Evolutionary conservation across 2,329 filamentous ascomycete genomes (phyloP), one percentile per base, ranked within the genome.

Genomic region (Colletotrichum paranaense): DNA sequence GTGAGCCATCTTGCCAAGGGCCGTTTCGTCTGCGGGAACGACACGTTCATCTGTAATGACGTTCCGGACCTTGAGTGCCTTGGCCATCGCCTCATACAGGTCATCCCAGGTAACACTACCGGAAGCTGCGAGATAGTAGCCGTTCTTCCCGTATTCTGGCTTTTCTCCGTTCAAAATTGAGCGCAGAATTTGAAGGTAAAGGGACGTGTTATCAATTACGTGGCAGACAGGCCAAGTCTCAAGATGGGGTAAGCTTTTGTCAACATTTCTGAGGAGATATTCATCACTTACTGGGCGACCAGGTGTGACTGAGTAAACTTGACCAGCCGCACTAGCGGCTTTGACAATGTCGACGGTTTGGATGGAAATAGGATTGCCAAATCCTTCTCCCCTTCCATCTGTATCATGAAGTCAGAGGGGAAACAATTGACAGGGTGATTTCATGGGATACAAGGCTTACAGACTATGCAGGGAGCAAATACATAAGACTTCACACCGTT

Each of bases 221-320:
- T 90, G 86, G 69, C 85, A 88, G 6, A 90, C 88, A 0, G 88
- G 88, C 88, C 88, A 90, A 1, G 78, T 81, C 84, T 87, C 28
- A 11, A 52, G 35, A 38, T 26, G 28, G 3, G 9, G 11, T 42
- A 1, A 26, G 28, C 22, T 22, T 46, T 46, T 46, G 42, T 19
- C 42, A 3, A 8, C 16, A 9, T 46, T 19, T 19, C 4, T 7
- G 28, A 9, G 16, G n/a, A 55, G 12, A 55, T 4, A 55, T 1
- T 16, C 2, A 24, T 55, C 22, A 55, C 64, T n/a, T 30, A 67
- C 64, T 16, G 65, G 65, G 0, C 46, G 38, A n/a, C 46, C 65
- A 9, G 38, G 28, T 14, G 56, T 67, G 1, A 67, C 46, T 14
- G 55, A 59, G 55, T 67, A 12, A 1, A 67, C 64, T 32, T 19